These are phyloP conservation scores for Xylaria polymorpha DNA, from an alignment of 2,329 filamentous ascomycete genomes.

Conservation along the genomic window DNA sequence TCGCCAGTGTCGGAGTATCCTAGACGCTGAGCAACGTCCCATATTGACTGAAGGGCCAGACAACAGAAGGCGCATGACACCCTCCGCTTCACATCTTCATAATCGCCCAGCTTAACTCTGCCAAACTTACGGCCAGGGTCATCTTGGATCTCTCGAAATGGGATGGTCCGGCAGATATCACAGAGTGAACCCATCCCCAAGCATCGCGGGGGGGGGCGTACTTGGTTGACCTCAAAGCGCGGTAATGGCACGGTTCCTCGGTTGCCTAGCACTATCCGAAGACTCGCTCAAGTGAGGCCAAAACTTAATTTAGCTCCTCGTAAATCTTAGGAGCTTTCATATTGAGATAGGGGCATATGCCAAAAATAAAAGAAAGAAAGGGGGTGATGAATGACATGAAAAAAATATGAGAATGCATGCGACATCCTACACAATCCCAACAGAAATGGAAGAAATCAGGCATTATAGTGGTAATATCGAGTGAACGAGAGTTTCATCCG, in stretches of 20 bases:
- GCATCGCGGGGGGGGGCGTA: background rate
- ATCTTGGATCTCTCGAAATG: conserved; percentile 11
- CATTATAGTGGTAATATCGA: background rate
- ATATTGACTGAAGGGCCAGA: background rate
- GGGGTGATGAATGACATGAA: background rate
- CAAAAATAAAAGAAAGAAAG: background rate
- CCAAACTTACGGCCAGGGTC: background rate
- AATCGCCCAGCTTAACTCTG: background rate
- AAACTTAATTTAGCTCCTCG: background rate
- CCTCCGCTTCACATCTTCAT: conserved; percentile 2
- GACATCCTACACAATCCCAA: background rate
- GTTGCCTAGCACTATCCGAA: background rate
- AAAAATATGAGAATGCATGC: background rate
- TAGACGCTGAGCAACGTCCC: background rate
- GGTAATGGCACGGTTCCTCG: background rate
- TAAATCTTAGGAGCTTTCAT: background rate
- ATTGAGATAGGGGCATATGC: too few relatives aligned
- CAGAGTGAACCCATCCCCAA: conserved; percentile 2
- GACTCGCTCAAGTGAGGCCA: background rate
- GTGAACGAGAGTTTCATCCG: background rate
- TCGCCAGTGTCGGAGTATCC: background rate
- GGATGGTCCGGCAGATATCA: conserved; percentile 8
- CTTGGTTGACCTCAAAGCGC: background rate
- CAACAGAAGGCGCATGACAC: conserved; percentile 12
- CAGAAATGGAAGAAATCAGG: background rate